Percentiles rank a stretch among this genome's conserved stretches.
Evolutionary conservation across 202 grass and related monocot species (phyloP).

Genomic region (Bolboschoenoplectus hybrid): DNA sequence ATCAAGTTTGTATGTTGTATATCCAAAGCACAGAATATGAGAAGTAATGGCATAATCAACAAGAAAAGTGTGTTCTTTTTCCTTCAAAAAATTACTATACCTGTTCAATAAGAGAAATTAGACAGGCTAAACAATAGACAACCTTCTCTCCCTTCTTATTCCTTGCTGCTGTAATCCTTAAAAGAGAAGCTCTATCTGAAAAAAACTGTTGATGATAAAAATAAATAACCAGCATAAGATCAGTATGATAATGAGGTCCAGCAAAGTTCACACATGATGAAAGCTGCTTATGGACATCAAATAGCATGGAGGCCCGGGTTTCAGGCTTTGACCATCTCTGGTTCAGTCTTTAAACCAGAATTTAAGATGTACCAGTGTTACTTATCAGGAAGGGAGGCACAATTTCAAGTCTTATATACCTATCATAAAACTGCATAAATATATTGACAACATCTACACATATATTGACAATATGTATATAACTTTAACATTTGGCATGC

Average conservation of each 20-base stretch:
- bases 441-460: slow-evolving; percentile 17
- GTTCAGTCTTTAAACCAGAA: not conserved
- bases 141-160: slow-evolving; percentile 57
- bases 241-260: slow-evolving; percentile 9
- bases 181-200: slow-evolving; percentile 54
- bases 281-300: not conserved
- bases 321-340: not conserved
- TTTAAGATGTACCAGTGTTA: not conserved
- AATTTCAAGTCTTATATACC: not conserved
- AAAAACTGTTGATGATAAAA: slow-evolving; percentile 66
- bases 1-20: not conserved
- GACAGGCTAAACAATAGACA: slow-evolving; percentile 82
- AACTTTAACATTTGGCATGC: slow-evolving; percentile 2
- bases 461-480: not conserved
- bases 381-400: not conserved
- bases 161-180: slow-evolving; percentile 57
- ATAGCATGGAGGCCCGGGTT: not conserved
- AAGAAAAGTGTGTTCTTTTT: not conserved
- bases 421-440: not conserved
- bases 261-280: not conserved
- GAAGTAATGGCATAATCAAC: not conserved
- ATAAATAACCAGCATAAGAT: slow-evolving; percentile 28
- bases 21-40: slow-evolving; percentile 4
- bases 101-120: slow-evolving; percentile 93
- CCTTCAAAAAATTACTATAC: slow-evolving; percentile 43